Base-by-base conservation (phyloP, 805 yeast species). In the Yarrowia porcina region DNA sequence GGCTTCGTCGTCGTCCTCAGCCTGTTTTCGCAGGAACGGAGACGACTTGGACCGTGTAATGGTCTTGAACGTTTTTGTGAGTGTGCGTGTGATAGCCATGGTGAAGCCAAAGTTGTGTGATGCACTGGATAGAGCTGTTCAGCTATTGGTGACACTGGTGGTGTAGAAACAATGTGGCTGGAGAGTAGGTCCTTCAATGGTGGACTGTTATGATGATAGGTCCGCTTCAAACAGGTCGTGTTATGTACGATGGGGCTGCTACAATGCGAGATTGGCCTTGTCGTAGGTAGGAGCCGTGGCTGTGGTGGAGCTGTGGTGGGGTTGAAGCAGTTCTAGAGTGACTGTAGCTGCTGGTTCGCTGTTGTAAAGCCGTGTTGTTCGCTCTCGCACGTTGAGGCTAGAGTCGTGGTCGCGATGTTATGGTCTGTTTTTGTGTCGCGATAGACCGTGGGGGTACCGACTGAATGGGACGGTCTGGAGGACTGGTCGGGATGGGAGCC, bases 11-110 rank as follows among this genome's bases (percentile, higher is more conserved):
- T 56, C 49, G 28, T 56, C 49, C 1, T 28, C 39, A 3, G 18
- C 21, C 30, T 38, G 38, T 39, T 56, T 56, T 28, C 61, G 36
- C 30, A 56, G 39, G 20, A 56, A 56, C 17, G 61, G 61, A n/a
- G 49, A 30, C 17, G 61, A 56, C n/a, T 28, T 27, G 2, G 61
- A 56, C 38, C 49, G 25, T 1, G 61, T 56, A n/a, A 56, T 28
- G 25, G 61, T 56, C 32, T 41, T 38, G 49, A 56, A 56, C 10
- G 47, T 56, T 41, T 41, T 56, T n/a, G 49, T 39, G 5, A 56
- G 35, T 4, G 61, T 39, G 7, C 49, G 35, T 0, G 49, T 18
- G 49, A 56, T 39, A 8, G 61, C 49, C 61, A 56, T 56, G 41
- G n/a, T 17, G 35, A 21, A 11, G 21, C 2, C 9, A 15, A 21